Conservation (phyloP, 306 rosid species). For the Cercis canadensis region DNA sequence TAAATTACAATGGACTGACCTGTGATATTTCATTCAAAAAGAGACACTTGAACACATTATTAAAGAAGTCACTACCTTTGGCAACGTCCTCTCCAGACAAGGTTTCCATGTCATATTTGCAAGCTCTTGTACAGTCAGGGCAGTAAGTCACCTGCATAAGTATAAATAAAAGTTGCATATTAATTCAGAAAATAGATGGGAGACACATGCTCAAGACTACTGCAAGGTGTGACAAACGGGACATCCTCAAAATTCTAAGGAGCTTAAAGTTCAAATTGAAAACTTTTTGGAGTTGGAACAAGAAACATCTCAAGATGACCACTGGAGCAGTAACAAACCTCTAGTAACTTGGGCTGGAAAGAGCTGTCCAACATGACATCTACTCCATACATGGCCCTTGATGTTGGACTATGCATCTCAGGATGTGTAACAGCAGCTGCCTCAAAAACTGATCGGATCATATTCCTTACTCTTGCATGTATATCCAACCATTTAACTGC, state of each 20-base stretch:
- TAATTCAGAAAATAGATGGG: not conserved
- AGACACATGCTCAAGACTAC: constrained; percentile 21
- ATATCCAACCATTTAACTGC: constrained; percentile 89
- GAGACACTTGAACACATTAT: constrained; percentile 80
- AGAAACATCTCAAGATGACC: constrained; percentile 7
- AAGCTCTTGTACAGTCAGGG: constrained; percentile 93
- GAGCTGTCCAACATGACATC: constrained; percentile 90
- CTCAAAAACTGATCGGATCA: constrained; percentile 86
- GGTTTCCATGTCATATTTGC: constrained; percentile 74
- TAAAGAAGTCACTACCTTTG: constrained; percentile 67
- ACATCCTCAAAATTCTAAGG: not conserved
- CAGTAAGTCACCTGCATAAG: constrained; percentile 87
- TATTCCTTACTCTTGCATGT: constrained; percentile 63
- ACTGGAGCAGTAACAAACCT: constrained; percentile 58
- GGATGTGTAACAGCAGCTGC: constrained; percentile 84
- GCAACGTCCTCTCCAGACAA: constrained; percentile 57
- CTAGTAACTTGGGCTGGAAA: constrained; percentile 83
- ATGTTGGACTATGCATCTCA: constrained; percentile 79
- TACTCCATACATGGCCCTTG: constrained; percentile 91
- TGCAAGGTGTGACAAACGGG: not conserved
- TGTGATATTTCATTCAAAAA: constrained; percentile 77
- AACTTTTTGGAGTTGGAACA: constrained; percentile 1
- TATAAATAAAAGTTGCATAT: constrained; percentile 13
- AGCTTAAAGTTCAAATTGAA: constrained; percentile 11
- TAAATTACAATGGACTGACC: constrained; percentile 59